Conservation (phyloP, 495 filamentous ascomycete genomes). For the Recurvomyces mirabilis region DNA sequence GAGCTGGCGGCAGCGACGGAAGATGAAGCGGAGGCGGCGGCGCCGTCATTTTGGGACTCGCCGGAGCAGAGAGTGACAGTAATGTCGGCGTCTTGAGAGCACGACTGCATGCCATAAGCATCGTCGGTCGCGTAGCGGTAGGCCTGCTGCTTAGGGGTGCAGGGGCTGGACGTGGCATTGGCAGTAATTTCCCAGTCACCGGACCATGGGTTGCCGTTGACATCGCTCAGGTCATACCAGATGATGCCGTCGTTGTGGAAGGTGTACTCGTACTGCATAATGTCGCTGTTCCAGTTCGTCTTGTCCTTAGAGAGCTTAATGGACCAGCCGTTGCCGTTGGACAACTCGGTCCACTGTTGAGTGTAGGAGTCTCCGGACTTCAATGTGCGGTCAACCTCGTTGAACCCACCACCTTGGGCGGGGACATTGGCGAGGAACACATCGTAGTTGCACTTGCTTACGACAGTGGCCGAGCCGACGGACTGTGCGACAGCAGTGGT, state of each 20-base stretch:
- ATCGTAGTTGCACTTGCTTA: constrained; percentile 21
- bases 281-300: constrained; percentile 6
- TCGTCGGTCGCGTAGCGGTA: constrained; percentile 26
- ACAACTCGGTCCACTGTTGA: constrained; percentile 21
- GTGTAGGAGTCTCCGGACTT: constrained; percentile 7
- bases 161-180: constrained; percentile 3
- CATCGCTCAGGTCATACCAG: constrained; percentile 25
- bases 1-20: constrained; percentile 7
- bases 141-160: constrained; percentile 19
- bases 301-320: constrained; percentile 23
- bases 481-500: constrained; percentile 3
- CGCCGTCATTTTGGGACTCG: constrained; percentile 7
- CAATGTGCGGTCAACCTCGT: constrained; percentile 10
- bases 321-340: constrained; percentile 21
- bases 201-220: constrained; percentile 24
- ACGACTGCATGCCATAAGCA: constrained; percentile 25
- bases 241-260: constrained; percentile 23
- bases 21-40: constrained; percentile 12
- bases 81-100: constrained; percentile 17
- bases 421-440: constrained; percentile 19
- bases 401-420: constrained; percentile 9
- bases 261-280: constrained; percentile 26
- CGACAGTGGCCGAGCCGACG: constrained; percentile 18
- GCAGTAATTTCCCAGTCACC: constrained; percentile 23
- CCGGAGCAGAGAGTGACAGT: constrained; percentile 25